phyloP scores from a whole-genome alignment of 2,329 filamentous ascomycete species.

The Aspergillus sp. region DNA sequence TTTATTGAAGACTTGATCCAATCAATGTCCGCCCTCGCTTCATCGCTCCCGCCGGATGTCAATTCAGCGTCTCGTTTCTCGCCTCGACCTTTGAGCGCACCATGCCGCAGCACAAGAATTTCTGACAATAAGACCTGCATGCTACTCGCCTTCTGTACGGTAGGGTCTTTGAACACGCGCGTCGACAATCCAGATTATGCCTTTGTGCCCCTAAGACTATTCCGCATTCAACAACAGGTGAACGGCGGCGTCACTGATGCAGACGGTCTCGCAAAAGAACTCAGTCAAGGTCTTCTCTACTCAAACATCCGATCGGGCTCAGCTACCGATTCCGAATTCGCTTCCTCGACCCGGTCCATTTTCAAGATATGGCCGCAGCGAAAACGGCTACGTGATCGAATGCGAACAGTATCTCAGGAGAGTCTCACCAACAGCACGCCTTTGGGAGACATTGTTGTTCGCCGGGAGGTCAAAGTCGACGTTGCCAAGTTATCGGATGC shows the following conservation, averaged over 20 bases:
- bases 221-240: slow-evolving; percentile 68
- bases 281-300: slow-evolving; percentile 65
- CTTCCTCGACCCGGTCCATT: slow-evolving; percentile 27
- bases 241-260: slow-evolving; percentile 60
- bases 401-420: slow-evolving; percentile 23
- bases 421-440: slow-evolving; percentile 26
- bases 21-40: slow-evolving; percentile 41
- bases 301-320: slow-evolving; percentile 35
- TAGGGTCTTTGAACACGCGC: slow-evolving; percentile 65
- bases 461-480: slow-evolving; percentile 65
- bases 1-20: slow-evolving; percentile 54
- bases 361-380: slow-evolving; percentile 29
- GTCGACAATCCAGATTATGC: slow-evolving; percentile 57
- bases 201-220: slow-evolving; percentile 67
- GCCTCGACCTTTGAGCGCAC: slow-evolving; percentile 40
- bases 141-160: slow-evolving; percentile 60
- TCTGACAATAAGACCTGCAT: slow-evolving; percentile 47
- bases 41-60: slow-evolving; percentile 48
- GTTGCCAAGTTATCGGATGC: slow-evolving; percentile 36
- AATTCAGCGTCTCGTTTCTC: slow-evolving; percentile 42
- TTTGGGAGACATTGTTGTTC: slow-evolving; percentile 65
- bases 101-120: slow-evolving; percentile 34
- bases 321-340: slow-evolving; percentile 29
- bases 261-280: slow-evolving; percentile 62
- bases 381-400: slow-evolving; percentile 8